phyloP scores from a whole-genome alignment of 768 basidiomycete genomes.

The Mycena haematopus region DNA sequence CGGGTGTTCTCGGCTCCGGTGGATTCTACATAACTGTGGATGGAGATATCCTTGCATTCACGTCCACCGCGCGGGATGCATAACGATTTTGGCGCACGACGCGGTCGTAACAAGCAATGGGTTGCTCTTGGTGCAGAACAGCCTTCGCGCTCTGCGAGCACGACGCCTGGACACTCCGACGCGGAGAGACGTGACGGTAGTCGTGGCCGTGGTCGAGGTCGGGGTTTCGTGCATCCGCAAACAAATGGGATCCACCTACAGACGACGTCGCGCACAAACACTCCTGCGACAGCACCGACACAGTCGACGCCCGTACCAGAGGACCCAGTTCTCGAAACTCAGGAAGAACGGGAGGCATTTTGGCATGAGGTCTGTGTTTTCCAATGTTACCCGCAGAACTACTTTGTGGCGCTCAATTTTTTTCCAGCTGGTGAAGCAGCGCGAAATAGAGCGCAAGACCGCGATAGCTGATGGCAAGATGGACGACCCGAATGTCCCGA shows the following conservation, averaged over 20 bases:
- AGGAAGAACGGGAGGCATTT: constrained; percentile 71
- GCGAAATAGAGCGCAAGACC: constrained; percentile 71
- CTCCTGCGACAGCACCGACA: constrained; percentile 46
- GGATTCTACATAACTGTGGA: neutral
- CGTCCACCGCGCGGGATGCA: constrained; percentile 21
- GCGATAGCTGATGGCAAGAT: constrained; percentile 87
- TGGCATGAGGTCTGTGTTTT: constrained; percentile 68
- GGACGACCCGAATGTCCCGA: constrained; percentile 82
- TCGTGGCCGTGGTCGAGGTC: constrained; percentile 61
- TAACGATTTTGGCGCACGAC: constrained; percentile 35
- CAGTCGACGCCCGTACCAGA: constrained; percentile 42
- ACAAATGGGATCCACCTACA: constrained; percentile 41
- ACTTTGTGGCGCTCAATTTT: constrained; percentile 5
- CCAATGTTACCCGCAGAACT: neutral
- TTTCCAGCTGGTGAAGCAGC: constrained; percentile 70
- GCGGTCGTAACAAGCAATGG: constrained; percentile 68
- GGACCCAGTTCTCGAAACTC: constrained; percentile 59
- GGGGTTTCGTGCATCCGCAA: constrained; percentile 37
- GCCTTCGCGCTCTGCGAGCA: constrained; percentile 41
- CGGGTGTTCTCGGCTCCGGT: neutral
- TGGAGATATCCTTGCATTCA: constrained; percentile 26
- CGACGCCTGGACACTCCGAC: constrained; percentile 48
- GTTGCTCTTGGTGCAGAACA: constrained; percentile 47
- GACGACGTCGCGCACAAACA: constrained; percentile 46
- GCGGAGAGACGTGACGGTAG: constrained; percentile 69